Evolutionary conservation across 2,329 filamentous ascomycete species (phyloP).

Genomic region (Monilinia laxa): DNA sequence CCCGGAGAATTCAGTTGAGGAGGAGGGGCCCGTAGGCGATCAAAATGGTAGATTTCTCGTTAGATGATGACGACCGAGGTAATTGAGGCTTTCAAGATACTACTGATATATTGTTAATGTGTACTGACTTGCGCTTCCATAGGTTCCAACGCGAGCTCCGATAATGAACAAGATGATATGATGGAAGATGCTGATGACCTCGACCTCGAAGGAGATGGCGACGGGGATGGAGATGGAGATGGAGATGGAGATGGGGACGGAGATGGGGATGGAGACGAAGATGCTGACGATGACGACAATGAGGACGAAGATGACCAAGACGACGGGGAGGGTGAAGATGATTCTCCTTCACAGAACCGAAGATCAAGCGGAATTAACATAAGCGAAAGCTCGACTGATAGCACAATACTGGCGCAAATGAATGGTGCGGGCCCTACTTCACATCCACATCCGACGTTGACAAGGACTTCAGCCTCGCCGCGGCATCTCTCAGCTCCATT

Average conservation of each 20-base stretch:
- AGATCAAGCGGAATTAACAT: conserved; percentile 35
- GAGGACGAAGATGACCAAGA: conserved; percentile 44
- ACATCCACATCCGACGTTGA: conserved; percentile 35
- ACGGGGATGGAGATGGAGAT: conserved; percentile 40
- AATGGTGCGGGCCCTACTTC: conserved; percentile 38
- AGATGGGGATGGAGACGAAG: conserved; percentile 39
- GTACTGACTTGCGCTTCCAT: conserved; percentile 22
- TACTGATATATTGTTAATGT: background rate
- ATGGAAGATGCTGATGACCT: conserved; percentile 51
- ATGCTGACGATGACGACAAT: conserved; percentile 47
- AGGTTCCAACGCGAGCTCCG: conserved; percentile 47
- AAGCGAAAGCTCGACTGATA: conserved; percentile 37
- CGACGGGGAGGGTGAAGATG: conserved; percentile 52
- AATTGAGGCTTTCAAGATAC: conserved; percentile 4
- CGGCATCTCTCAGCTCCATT: conserved; percentile 39
- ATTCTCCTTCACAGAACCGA: conserved; percentile 45
- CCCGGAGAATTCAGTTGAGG: background rate
- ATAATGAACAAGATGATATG: conserved; percentile 56
- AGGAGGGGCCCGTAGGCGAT: conserved; percentile 19
- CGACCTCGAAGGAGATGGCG: conserved; percentile 40
- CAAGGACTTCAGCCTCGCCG: conserved; percentile 39
- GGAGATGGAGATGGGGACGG: conserved; percentile 40
- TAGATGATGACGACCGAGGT: conserved; percentile 41
- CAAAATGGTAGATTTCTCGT: conserved; percentile 37
- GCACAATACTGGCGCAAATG: conserved; percentile 29